These are phyloP conservation scores for Eutrema salsugineum DNA, from an alignment of 441 rosid genomes.

Conservation along the genomic window DNA sequence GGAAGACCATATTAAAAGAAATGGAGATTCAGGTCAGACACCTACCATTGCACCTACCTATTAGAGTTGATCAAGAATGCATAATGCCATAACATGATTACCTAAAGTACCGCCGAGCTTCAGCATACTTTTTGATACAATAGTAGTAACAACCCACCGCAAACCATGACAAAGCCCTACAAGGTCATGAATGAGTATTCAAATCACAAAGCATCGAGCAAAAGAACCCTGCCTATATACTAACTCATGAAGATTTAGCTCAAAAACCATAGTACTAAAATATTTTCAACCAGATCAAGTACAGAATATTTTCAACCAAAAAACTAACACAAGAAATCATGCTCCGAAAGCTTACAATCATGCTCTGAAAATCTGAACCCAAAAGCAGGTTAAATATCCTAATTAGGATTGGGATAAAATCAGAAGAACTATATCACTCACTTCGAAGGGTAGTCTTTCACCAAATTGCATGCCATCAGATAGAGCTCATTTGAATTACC, in stretches of 20 bases:
- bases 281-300: background rate
- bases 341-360: background rate
- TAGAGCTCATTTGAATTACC: constrained; percentile 96
- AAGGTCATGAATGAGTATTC: constrained; percentile 21
- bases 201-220: constrained; percentile 11
- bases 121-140: constrained; percentile 86
- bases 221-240: background rate
- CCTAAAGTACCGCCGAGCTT: constrained; percentile 88
- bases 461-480: constrained; percentile 91
- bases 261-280: background rate
- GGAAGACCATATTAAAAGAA: constrained; percentile 27
- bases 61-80: constrained; percentile 8
- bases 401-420: constrained; percentile 5
- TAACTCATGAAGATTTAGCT: constrained; percentile 2
- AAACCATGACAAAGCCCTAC: constrained; percentile 97
- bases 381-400: background rate
- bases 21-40: background rate
- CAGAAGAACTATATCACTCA: constrained; percentile 35
- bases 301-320: background rate
- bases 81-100: constrained; percentile 25
- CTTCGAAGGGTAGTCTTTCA: constrained; percentile 95
- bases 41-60: background rate
- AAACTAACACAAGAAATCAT: background rate
- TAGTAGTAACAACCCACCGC: constrained; percentile 98
- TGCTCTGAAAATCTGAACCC: background rate